Base-by-base conservation (phyloP, 1,284 basidiomycete species). In the Irpex rosettiformis region DNA sequence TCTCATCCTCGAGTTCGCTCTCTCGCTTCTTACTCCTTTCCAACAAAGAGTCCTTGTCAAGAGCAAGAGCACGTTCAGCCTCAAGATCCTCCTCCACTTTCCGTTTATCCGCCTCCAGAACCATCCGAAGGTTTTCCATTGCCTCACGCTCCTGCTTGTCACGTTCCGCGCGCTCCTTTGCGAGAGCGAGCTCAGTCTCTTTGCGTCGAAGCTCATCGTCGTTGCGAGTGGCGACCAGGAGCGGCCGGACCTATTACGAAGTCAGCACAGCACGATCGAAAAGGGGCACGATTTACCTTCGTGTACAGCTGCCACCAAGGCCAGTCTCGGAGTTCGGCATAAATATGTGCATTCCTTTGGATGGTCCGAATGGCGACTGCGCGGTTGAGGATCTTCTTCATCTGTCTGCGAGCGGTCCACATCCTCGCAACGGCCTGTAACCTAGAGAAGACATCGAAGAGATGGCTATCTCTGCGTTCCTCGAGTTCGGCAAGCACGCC, bases 261-360 rank as follows among this genome's bases (percentile, higher is more conserved):
- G 30, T n/a, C 48, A 22, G 62, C 16, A 8, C 16, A 2, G 33
- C 33, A 52, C 25, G 47, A 21, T 8, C 18, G 55, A 51, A 10
- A 3, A 33, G 42, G 47, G 18, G 27, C 13, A 25, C 25, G 16
- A 18, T 65, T 42, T 62, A 86, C 86, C 82, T 95, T 97, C 16
- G 93, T 95, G 72, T 97, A 99, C 16, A 99, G 81, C 64, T 95
- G 92, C 97, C 97, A 99, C 97, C 97, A 99, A 1, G 97, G 95
- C 97, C 96, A 99, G 59, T 96, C 93, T 53, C 88, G 81, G 11
- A 98, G 79, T 58, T 93, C 86, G 24, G 89, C 88, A 69, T 99
- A 99, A 11, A 98, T 83, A 10, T 93, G 80, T 1, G 96, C 96
- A 70, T 99, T 99, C 33, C 89, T 84, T 72, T 98, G 96, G 61